Base-by-base conservation (phyloP, 2,329 filamentous ascomycete genomes). In the Talaromyces sp. region DNA sequence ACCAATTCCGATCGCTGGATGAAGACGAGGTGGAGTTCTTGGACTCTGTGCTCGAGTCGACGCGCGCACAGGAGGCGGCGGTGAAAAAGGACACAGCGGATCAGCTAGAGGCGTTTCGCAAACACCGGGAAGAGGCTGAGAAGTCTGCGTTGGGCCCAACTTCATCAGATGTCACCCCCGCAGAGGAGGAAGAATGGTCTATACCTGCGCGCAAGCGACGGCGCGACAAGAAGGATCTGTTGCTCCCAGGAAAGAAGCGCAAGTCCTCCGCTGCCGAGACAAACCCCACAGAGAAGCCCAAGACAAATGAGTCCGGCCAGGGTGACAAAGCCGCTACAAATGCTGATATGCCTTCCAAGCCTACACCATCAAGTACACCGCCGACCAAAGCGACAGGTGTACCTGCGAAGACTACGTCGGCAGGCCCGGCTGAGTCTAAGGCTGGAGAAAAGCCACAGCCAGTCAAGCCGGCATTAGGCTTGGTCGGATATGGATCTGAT, bases 41-140 rank as follows among this genome's bases (percentile, higher is more conserved):
- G 3, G 78, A 86, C 55, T 82, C 80, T 0, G 74, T 87, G 2
- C 72, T 83, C 30, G 82, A 85, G 60, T 80, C 78, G 6, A 81
- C 80, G 22, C 75, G 82, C 22, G 79, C 77, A 19, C 76, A 84
- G 64, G 84, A 86, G 61, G 78, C 74, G 2, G 80, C 77, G 3
- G 75, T 86, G 40, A 80, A 77, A 61, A 81, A 78, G 60, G 82
- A 87, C 59, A 86, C 83, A 0, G 72, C 74, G 4, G 82, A 85
- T 57, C 80, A 83, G 62, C 70, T 87, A 10, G 82, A 85, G 36
- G 63, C 75, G 1, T 87, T 87, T 59, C 78, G 83, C 27, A 77
- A 76, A 55, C 81, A 83, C 61, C 82, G 82, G 54, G 82, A 86
- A 57, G 80, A 84, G 56, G 81, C 79, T 1, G 83, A 86, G 66